These are phyloP conservation scores for Eragrostis nindensis DNA, from an alignment of 176 grass and related monocot species.

Conservation along the genomic window DNA sequence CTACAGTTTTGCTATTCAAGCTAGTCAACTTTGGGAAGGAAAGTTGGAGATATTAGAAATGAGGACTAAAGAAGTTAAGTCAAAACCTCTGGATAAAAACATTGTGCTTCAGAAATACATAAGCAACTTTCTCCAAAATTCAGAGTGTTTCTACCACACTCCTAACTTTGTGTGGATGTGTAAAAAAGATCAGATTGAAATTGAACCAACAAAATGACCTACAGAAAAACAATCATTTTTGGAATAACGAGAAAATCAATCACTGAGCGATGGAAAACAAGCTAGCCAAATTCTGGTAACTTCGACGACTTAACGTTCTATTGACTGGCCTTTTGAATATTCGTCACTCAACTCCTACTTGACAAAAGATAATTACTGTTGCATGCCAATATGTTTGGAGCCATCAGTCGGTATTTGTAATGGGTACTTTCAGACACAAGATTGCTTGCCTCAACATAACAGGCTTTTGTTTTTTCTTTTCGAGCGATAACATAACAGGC, in stretches of 20 bases:
- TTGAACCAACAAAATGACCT: conserved; percentile 7
- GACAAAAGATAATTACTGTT: not conserved
- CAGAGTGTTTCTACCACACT: not conserved
- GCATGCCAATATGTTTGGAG: conserved; percentile 34
- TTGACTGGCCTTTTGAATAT: not conserved
- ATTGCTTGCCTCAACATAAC: not conserved
- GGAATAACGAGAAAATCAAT: too few relatives aligned
- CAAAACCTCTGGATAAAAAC: not conserved
- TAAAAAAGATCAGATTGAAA: not conserved
- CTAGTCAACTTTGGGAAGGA: conserved; percentile 3
- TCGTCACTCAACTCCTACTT: too few relatives aligned
- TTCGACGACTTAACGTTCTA: not conserved
- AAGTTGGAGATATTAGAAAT: conserved; percentile 15
- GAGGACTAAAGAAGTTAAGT: conserved; percentile 8
- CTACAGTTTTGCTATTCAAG: not conserved
- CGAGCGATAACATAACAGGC: not conserved
- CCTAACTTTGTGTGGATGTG: not conserved
- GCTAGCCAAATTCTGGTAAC: not conserved
- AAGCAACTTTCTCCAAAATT: not conserved
- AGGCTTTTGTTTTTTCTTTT: not conserved
- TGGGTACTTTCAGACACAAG: conserved; percentile 12
- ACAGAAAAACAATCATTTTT: not conserved
- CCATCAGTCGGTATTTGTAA: conserved; percentile 26
- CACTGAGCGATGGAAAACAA: too few relatives aligned
- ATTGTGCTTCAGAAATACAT: not conserved